Conservation (phyloP, 1,284 basidiomycete species). For the Marasmius sp. region DNA sequence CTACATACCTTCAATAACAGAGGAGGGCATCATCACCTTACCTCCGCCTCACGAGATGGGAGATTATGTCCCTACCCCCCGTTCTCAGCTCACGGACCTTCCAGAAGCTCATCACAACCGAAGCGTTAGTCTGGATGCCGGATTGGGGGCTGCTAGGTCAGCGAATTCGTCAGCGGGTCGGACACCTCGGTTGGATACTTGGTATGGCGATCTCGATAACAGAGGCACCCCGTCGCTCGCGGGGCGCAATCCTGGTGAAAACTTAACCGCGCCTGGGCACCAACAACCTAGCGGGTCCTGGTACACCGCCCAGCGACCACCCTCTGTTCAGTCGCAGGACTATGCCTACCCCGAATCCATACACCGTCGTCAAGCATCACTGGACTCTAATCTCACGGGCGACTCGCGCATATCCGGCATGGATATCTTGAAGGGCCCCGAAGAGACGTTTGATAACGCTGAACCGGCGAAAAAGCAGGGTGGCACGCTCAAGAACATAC, state of each 20-base stretch:
- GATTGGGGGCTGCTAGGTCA: background rate
- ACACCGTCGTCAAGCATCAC: conserved; percentile 13
- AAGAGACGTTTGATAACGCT: background rate
- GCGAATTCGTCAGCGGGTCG: background rate
- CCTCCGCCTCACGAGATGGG: conserved; percentile 18
- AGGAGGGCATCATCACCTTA: conserved; percentile 19
- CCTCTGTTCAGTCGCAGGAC: conserved; percentile 1
- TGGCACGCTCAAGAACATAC: background rate
- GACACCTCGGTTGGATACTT: conserved; percentile 6
- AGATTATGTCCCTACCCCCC: conserved; percentile 2
- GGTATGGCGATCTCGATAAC: conserved; percentile 8
- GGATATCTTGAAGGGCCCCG: conserved; percentile 5
- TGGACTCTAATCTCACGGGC: conserved; percentile 10
- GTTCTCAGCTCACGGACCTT: background rate
- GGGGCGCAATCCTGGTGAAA: background rate
- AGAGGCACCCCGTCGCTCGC: background rate
- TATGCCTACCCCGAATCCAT: conserved; percentile 4
- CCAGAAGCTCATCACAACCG: background rate
- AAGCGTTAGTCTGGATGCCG: background rate
- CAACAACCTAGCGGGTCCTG: background rate
- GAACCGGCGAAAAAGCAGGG: background rate
- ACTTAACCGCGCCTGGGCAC: background rate
- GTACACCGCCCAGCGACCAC: background rate
- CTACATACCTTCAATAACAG: conserved; percentile 17
- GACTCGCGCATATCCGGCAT: conserved; percentile 3